phyloP scores from a whole-genome alignment of 164 flowering plant species.

The Vitis riparia region DNA sequence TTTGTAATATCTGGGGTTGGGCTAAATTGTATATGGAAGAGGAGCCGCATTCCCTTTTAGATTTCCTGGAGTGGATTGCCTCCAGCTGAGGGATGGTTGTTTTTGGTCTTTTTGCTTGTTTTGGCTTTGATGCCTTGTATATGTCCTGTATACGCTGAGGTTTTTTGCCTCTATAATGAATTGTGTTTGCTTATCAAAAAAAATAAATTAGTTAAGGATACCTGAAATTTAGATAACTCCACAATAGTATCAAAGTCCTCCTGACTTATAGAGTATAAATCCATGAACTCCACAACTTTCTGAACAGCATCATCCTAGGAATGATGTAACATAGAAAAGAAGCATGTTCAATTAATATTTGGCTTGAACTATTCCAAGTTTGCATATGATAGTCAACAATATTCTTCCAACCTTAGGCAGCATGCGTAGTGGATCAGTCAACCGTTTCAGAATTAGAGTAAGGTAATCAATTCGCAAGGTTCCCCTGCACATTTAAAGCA shows the following conservation, averaged over 20 bases:
- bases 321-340: background rate
- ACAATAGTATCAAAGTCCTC: slow-evolving; percentile 77
- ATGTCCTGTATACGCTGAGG: too few relatives aligned
- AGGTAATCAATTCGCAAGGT: slow-evolving; percentile 78
- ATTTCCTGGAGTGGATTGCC: too few relatives aligned
- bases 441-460: slow-evolving; percentile 59
- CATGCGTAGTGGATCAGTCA: slow-evolving; percentile 69
- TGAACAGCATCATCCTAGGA: slow-evolving; percentile 86
- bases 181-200: too few relatives aligned
- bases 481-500: slow-evolving; percentile 42
- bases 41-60: too few relatives aligned
- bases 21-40: too few relatives aligned
- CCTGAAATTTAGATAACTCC: slow-evolving; percentile 87
- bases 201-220: slow-evolving; percentile 16
- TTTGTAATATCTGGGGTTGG: too few relatives aligned
- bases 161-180: too few relatives aligned
- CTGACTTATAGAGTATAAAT: slow-evolving; percentile 78
- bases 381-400: background rate
- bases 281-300: slow-evolving; percentile 87
- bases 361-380: too few relatives aligned
- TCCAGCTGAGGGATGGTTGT: too few relatives aligned
- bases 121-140: too few relatives aligned
- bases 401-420: slow-evolving; percentile 72
- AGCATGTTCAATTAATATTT: background rate
- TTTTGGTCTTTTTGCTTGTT: too few relatives aligned